Conservation (phyloP, 495 filamentous ascomycete genomes). For the Neurospora sp. region DNA sequence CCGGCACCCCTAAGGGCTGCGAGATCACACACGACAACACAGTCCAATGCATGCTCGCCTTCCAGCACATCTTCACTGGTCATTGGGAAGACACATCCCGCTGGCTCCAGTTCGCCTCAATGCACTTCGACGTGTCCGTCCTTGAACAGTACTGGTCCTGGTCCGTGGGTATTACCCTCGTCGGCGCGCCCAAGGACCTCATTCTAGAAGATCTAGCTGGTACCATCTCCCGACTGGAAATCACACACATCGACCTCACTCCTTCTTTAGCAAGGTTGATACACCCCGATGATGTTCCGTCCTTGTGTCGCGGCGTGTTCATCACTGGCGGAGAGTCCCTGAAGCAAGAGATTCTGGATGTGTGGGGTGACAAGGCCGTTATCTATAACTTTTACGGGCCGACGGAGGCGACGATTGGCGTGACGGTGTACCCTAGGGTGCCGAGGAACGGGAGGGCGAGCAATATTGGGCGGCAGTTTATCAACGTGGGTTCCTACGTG, state of each 20-base stretch:
- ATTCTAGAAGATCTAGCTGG: slow-evolving; percentile 66
- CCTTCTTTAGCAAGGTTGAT: slow-evolving; percentile 54
- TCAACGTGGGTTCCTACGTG: slow-evolving; percentile 74
- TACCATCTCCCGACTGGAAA: slow-evolving; percentile 55
- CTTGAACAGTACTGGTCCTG: slow-evolving; percentile 86
- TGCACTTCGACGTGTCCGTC: slow-evolving; percentile 82
- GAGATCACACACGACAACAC: slow-evolving; percentile 63
- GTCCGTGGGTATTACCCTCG: slow-evolving; percentile 72
- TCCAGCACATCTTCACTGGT: slow-evolving; percentile 54
- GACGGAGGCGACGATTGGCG: slow-evolving; percentile 84
- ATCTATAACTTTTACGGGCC: slow-evolving; percentile 79
- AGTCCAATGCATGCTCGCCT: slow-evolving; percentile 67
- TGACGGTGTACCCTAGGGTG: slow-evolving; percentile 67
- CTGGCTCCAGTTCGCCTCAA: slow-evolving; percentile 81
- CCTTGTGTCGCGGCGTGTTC: slow-evolving; percentile 58
- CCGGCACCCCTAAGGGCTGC: slow-evolving; percentile 70
- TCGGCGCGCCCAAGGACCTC: slow-evolving; percentile 64
- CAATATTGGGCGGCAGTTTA: slow-evolving; percentile 78
- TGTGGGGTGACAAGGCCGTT: slow-evolving; percentile 51
- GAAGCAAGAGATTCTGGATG: slow-evolving; percentile 61
- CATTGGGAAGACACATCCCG: slow-evolving; percentile 60
- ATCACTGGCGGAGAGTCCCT: slow-evolving; percentile 68
- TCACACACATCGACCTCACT: slow-evolving; percentile 81
- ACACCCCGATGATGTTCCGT: slow-evolving; percentile 57
- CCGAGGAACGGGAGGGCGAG: slow-evolving; percentile 59